Conservation (phyloP, 2,329 filamentous ascomycete species). For the Alternaria sp. region DNA sequence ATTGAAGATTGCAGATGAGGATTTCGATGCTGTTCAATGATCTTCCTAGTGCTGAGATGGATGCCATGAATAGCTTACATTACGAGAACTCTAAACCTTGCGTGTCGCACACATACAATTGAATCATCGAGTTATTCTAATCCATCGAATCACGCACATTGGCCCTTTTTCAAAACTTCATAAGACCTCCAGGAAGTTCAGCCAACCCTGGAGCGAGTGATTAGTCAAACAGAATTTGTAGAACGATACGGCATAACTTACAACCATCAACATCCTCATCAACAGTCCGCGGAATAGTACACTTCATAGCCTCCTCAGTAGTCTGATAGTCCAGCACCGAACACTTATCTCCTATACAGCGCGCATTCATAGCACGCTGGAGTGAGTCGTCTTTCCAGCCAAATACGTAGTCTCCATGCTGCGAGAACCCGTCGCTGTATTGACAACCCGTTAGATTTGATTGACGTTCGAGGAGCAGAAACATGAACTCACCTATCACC, state of each 20-base stretch:
- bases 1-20: not conserved
- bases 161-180: not conserved
- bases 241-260: conserved; percentile 14
- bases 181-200: not conserved
- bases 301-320: conserved; percentile 33
- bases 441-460: not conserved
- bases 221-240: not conserved
- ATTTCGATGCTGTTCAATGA: too few relatives aligned
- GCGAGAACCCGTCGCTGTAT: conserved; percentile 29
- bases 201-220: not conserved
- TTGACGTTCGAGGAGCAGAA: not conserved
- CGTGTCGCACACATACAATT: not conserved
- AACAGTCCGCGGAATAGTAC: conserved; percentile 23
- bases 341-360: conserved; percentile 32
- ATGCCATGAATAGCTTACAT: not conserved
- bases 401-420: conserved; percentile 41
- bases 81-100: not conserved
- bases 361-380: conserved; percentile 35
- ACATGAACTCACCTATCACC: conserved; percentile 29
- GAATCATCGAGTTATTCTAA: not conserved
- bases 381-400: conserved; percentile 41
- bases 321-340: conserved; percentile 27
- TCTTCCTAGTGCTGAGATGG: not conserved
- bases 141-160: not conserved
- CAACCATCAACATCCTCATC: conserved; percentile 36